phyloP scores from a whole-genome alignment of 345 rosid genomes.

The Syzygium grande region DNA sequence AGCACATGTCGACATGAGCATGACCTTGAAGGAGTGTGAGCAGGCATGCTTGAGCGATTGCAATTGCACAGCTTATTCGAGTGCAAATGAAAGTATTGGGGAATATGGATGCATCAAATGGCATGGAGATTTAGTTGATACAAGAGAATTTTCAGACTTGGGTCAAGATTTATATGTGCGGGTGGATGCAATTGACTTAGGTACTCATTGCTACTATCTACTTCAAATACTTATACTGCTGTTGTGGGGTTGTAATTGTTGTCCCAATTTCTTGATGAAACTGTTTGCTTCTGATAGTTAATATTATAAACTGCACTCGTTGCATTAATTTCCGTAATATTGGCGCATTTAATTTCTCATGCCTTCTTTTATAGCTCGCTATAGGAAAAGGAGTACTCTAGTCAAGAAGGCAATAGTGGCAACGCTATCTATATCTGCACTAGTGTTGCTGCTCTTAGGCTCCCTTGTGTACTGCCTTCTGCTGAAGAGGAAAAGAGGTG shows the following conservation, averaged over 20 bases:
- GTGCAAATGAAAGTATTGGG: constrained; percentile 3
- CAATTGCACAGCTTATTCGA: constrained; percentile 18
- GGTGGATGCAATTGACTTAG: constrained; percentile 1
- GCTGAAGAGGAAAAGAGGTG: neutral
- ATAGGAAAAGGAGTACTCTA: neutral
- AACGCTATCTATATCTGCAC: neutral
- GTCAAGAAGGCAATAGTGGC: neutral
- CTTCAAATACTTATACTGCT: neutral
- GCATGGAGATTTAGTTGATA: constrained; percentile 20
- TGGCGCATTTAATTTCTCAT: neutral
- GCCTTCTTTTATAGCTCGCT: neutral
- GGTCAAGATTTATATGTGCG: constrained; percentile 2
- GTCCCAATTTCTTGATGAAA: neutral
- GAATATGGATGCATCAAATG: constrained; percentile 26
- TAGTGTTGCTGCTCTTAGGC: neutral
- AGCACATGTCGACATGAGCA: neutral
- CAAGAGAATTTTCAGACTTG: neutral
- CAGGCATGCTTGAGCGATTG: constrained; percentile 20
- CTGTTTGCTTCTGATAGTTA: neutral
- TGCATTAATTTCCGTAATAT: neutral
- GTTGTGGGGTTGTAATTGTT: neutral
- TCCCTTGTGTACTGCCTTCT: neutral
- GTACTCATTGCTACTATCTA: neutral
- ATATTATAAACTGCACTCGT: neutral
- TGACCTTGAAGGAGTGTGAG: constrained; percentile 9